These are phyloP conservation scores for Salix caprea DNA, from an alignment of 345 rosid genomes.

Conservation along the genomic window DNA sequence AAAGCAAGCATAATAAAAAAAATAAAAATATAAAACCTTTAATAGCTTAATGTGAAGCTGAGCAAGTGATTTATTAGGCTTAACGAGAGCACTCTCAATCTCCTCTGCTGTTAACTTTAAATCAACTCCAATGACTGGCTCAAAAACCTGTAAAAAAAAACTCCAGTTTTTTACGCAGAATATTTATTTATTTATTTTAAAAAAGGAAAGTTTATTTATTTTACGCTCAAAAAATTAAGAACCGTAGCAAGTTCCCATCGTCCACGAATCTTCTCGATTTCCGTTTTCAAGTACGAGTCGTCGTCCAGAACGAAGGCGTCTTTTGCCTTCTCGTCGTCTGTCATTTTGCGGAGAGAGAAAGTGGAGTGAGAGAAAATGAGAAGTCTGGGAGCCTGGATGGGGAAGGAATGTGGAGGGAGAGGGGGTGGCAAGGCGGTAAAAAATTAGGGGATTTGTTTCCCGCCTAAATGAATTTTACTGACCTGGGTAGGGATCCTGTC, in stretches of 20 bases:
- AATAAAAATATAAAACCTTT: slow-evolving; percentile 42
- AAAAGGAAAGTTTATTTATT: neutral
- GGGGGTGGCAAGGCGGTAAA: neutral
- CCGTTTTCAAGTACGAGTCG: slow-evolving; percentile 21
- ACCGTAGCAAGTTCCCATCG: slow-evolving; percentile 94
- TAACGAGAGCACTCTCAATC: slow-evolving; percentile 61
- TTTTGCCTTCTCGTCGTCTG: slow-evolving; percentile 5
- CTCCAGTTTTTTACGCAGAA: neutral
- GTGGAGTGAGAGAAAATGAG: neutral
- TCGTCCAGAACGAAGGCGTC: neutral
- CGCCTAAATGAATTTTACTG: slow-evolving; percentile 19
- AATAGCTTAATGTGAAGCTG: slow-evolving; percentile 65
- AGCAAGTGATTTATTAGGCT: slow-evolving; percentile 43
- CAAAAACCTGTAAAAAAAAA: slow-evolving; percentile 49
- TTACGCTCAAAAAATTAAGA: slow-evolving; percentile 71
- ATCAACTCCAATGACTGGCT: slow-evolving; percentile 49
- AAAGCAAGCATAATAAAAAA: neutral
- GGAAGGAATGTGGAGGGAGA: neutral
- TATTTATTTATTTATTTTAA: neutral
- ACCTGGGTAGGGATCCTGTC: neutral
- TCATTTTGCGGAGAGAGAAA: slow-evolving; percentile 28
- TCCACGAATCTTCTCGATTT: slow-evolving; percentile 53
- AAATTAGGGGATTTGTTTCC: slow-evolving; percentile 18
- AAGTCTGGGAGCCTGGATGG: neutral
- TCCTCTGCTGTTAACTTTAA: slow-evolving; percentile 69